Percentiles rank a stretch among this genome's conserved stretches.
These are phyloP conservation scores for Pythium aphanidermatum DNA, from an alignment of 352 stramenopile species.

Conservation along the genomic window DNA sequence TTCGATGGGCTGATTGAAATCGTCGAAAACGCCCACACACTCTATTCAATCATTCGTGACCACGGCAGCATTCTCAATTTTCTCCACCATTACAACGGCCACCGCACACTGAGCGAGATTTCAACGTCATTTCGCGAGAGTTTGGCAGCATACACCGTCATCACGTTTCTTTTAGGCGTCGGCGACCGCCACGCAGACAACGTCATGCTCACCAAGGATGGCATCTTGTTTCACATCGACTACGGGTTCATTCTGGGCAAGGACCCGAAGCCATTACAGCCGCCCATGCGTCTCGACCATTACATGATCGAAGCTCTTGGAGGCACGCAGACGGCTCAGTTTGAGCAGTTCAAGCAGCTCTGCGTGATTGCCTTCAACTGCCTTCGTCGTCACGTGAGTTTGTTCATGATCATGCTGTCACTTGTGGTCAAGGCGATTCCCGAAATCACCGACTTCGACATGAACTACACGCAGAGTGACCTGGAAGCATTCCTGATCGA, in stretches of 20 bases:
- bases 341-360: constrained; percentile 84
- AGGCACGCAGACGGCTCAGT: constrained; percentile 69
- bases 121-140: constrained; percentile 84
- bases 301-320: constrained; percentile 86
- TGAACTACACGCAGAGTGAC: constrained; percentile 83
- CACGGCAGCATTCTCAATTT: constrained; percentile 83
- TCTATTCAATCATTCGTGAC: constrained; percentile 83
- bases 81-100: constrained; percentile 78
- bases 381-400: constrained; percentile 73
- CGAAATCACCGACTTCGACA: constrained; percentile 80
- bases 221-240: constrained; percentile 99
- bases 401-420: constrained; percentile 86
- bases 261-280: constrained; percentile 97
- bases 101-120: constrained; percentile 82
- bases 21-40: constrained; percentile 78
- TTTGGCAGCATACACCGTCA: constrained; percentile 98
- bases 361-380: constrained; percentile 86
- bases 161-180: constrained; percentile 99
- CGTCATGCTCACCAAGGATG: constrained; percentile 96
- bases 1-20: constrained; percentile 86
- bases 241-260: constrained; percentile 98
- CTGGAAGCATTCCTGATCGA: constrained; percentile 81
- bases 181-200: constrained; percentile 99
- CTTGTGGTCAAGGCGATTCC: constrained; percentile 76
- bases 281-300: constrained; percentile 96